phyloP scores from a whole-genome alignment of 768 basidiomycete species.

The Pholiota molesta region DNA sequence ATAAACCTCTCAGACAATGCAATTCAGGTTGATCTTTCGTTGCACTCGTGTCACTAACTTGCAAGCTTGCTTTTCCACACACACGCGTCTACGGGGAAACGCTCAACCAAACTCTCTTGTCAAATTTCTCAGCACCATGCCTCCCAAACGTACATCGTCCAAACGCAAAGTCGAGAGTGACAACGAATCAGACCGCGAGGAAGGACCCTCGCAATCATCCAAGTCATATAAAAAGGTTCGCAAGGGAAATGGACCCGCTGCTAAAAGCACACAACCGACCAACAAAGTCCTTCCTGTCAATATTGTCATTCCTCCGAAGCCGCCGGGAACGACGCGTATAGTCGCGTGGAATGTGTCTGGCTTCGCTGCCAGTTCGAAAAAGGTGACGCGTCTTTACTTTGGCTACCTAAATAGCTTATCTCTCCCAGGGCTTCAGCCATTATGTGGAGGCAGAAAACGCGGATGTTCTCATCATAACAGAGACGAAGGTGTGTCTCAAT shows the following conservation, averaged over 20 bases:
- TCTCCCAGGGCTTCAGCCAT: conserved; percentile 68
- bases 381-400: conserved; percentile 44
- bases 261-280: conserved; percentile 60
- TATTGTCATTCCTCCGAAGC: conserved; percentile 58
- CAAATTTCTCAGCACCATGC: conserved; percentile 12
- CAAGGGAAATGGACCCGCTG: conserved; percentile 13
- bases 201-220: conserved; percentile 18
- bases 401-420: neutral
- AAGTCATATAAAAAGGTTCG: conserved; percentile 27
- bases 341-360: conserved; percentile 85
- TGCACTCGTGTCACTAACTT: too few relatives aligned
- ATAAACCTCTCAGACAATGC: neutral
- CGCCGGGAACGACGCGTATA: conserved; percentile 52
- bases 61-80: neutral
- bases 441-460: conserved; percentile 89
- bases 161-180: conserved; percentile 31
- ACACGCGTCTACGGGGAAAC: neutral
- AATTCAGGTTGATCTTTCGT: neutral
- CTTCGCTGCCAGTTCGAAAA: conserved; percentile 73
- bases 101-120: neutral
- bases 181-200: conserved; percentile 30
- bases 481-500: conserved; percentile 67
- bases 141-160: conserved; percentile 24
- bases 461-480: conserved; percentile 81
- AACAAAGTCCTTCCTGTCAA: conserved; percentile 72